Base-by-base conservation (phyloP, 768 basidiomycete species). In the Russula sp. region DNA sequence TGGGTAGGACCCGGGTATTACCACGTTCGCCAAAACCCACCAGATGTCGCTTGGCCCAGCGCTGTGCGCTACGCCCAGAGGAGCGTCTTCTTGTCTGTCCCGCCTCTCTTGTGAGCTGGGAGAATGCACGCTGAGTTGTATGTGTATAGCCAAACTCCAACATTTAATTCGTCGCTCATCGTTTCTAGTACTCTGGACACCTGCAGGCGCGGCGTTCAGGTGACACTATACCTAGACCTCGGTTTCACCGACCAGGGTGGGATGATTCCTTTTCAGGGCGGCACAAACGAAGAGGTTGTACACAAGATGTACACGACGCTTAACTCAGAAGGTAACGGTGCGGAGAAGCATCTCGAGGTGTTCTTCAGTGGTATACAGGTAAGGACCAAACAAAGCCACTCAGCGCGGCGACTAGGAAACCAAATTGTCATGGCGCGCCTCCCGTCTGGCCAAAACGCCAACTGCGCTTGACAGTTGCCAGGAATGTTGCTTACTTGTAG, bases 201-300 rank as follows among this genome's bases (percentile, higher is more conserved):
- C 1, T 84, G 84, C 70, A 74, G 82, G 20, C 75, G 84, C 34
- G 87, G 84, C 6, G 78, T 89, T 4, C 77, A 81, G 49, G 84
- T 85, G 40, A 80, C 78, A 11, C 75, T 87, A 18, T 85, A 84
- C 68, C 75, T 89, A 49, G 82, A 83, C 69, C 76, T 87, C 20
- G 85, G 78, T 70, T 79, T 77, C 69, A 80, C 79, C 62, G 80
- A 86, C 66, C 81, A 78, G 74, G 73, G 80, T 59, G 82, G 83
- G 72, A 78, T 76, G 56, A 77, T 83, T 45, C 81, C 81, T 2
- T 79, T 80, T 70, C 83, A 84, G 50, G 87, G 87, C 8, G 88
- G 88, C 1, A 88, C 82, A 40, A 89, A 89, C 71, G 85, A 87
- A 66, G 79, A 86, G 72, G 85, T 89, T 20, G 82, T 81, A 16